phyloP scores from a whole-genome alignment of 2,329 filamentous ascomycete genomes.

The Penicillium sp. region DNA sequence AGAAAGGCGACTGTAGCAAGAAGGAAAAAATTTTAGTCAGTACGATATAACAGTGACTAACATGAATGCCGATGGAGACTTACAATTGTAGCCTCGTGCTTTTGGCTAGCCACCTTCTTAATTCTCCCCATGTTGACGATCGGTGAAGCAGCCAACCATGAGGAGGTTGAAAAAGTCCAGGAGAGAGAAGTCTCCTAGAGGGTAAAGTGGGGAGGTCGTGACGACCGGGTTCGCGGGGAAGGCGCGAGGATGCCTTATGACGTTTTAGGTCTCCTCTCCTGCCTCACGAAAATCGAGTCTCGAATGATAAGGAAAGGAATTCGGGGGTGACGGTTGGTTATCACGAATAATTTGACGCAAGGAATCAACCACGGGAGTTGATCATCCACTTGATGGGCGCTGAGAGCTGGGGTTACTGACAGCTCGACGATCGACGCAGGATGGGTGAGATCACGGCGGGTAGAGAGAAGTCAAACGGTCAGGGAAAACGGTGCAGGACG shows the following conservation, averaged over 20 bases:
- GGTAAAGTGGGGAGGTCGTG: slow-evolving; percentile 35
- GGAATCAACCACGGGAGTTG: slow-evolving; percentile 5
- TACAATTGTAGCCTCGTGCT: slow-evolving; percentile 59
- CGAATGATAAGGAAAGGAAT: slow-evolving; percentile 18
- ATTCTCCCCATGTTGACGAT: slow-evolving; percentile 57
- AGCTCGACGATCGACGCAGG: slow-evolving; percentile 29
- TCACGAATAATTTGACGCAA: background rate
- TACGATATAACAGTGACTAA: slow-evolving; percentile 13
- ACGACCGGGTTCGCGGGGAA: slow-evolving; percentile 39
- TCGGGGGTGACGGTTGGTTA: background rate
- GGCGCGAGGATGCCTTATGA: slow-evolving; percentile 46
- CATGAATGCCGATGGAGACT: slow-evolving; percentile 33
- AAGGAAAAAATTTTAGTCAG: slow-evolving; percentile 34
- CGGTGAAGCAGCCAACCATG: slow-evolving; percentile 47
- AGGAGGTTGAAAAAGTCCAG: slow-evolving; percentile 40
- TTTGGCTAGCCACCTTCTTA: slow-evolving; percentile 59
- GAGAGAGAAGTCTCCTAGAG: slow-evolving; percentile 38
- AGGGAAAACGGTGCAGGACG: slow-evolving; percentile 53
- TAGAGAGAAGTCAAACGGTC: slow-evolving; percentile 33
- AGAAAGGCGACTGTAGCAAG: slow-evolving; percentile 75
- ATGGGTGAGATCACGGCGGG: slow-evolving; percentile 34
- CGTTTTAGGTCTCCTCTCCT: slow-evolving; percentile 43
- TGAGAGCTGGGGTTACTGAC: slow-evolving; percentile 20
- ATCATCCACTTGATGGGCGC: slow-evolving; percentile 10
- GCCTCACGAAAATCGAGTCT: slow-evolving; percentile 37